A percentile compares a stretch with the other conserved stretches of the same genome.
Evolutionary conservation across 306 rosid species (phyloP).

Genomic region (Malus sieversii): DNA sequence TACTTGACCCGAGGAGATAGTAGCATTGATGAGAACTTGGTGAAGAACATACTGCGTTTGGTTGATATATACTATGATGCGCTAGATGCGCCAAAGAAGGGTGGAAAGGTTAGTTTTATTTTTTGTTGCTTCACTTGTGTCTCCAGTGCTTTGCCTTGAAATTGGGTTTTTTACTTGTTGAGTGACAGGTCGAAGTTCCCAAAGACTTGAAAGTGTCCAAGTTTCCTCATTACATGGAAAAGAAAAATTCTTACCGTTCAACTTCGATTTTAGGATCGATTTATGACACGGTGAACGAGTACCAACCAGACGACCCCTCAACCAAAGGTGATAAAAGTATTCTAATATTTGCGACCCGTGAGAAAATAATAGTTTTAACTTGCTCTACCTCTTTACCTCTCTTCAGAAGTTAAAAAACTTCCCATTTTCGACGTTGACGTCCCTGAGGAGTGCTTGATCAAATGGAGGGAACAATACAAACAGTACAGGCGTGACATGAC

Average conservation of each 20-base stretch:
- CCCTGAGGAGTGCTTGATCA: conserved; percentile 20
- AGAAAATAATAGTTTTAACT: not conserved
- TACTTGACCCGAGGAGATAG: conserved; percentile 30
- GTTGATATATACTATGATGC: conserved; percentile 60
- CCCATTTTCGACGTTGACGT: conserved; percentile 48
- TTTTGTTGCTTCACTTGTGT: not conserved
- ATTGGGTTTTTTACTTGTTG: not conserved
- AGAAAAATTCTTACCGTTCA: conserved; percentile 32
- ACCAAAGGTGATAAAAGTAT: not conserved
- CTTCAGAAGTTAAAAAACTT: conserved; percentile 49
- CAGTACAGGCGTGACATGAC: conserved; percentile 39
- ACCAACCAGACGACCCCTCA: not conserved
- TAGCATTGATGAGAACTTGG: conserved; percentile 17
- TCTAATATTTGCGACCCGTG: not conserved
- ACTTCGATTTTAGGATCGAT: not conserved
- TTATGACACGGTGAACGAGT: not conserved
- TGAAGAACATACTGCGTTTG: conserved; percentile 46
- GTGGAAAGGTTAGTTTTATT: conserved; percentile 58
- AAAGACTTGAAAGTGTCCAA: conserved; percentile 24
- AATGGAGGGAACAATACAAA: conserved; percentile 28
- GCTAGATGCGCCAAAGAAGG: conserved; percentile 66
- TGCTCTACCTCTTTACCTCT: not conserved
- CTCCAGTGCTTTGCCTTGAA: not conserved
- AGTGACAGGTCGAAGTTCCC: conserved; percentile 48
- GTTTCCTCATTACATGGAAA: conserved; percentile 68